Percentiles rank a stretch among this genome's conserved stretches.
phyloP scores from a whole-genome alignment of 441 rosid genomes.

The Mallotus repandus region DNA sequence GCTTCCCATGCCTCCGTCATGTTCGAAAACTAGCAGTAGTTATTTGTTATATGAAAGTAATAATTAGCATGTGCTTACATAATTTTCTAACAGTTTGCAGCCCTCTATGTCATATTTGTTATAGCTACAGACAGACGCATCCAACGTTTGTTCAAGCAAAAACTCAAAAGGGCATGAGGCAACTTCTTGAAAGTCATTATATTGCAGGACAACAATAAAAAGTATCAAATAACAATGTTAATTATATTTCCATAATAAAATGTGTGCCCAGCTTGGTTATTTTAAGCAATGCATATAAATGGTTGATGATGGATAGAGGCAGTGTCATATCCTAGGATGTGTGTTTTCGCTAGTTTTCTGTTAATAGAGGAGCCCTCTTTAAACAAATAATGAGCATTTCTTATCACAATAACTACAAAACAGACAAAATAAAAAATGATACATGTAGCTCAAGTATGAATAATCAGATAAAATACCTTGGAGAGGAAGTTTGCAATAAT shows the following conservation, averaged over 20 bases:
- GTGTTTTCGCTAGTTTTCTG: not conserved
- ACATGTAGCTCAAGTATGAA: not conserved
- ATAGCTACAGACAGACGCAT: not conserved
- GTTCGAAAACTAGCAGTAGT: not conserved
- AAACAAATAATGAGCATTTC: not conserved
- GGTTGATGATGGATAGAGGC: not conserved
- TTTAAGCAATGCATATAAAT: not conserved
- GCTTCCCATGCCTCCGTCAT: not conserved
- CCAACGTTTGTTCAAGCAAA: not conserved
- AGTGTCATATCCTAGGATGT: not conserved
- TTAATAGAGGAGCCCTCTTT: too few species aligned
- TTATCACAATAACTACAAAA: not conserved
- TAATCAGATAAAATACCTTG: slow-evolving; percentile 46
- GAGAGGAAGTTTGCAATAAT: slow-evolving; percentile 83
- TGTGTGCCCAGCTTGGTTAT: not conserved
- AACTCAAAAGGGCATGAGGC: not conserved
- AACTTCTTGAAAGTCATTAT: not conserved
- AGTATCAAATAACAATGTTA: not conserved
- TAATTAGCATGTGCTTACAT: not conserved
- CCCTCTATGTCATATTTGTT: not conserved
- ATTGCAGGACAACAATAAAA: not conserved
- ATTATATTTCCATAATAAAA: not conserved
- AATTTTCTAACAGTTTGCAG: not conserved
- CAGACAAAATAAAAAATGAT: not conserved
- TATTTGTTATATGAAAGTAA: not conserved